Percentiles rank a stretch among this genome's conserved stretches.
Evolutionary conservation across 2,329 filamentous ascomycete species (phyloP).

Genomic region (Verticillium isaacii): DNA sequence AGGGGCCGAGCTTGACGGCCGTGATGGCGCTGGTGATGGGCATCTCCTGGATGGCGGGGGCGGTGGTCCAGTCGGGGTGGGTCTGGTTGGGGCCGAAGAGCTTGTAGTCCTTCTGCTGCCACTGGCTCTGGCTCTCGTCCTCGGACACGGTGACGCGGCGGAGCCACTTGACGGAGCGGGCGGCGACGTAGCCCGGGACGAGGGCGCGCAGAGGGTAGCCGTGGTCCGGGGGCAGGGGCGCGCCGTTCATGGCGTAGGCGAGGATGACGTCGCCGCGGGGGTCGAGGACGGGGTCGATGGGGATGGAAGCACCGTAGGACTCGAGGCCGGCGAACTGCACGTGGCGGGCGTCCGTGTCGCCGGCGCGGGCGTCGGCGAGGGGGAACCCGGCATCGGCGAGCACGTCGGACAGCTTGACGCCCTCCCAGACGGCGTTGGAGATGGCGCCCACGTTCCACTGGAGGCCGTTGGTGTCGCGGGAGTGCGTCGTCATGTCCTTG

Average conservation of each 20-base stretch:
- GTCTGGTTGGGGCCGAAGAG: slow-evolving; percentile 61
- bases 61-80: slow-evolving; percentile 57
- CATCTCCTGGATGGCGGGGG: slow-evolving; percentile 63
- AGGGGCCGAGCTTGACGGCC: slow-evolving; percentile 35
- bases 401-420: slow-evolving; percentile 50
- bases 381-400: slow-evolving; percentile 51
- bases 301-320: slow-evolving; percentile 58
- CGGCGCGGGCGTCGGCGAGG: slow-evolving; percentile 27
- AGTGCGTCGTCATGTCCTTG: slow-evolving; percentile 50
- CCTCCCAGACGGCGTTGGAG: slow-evolving; percentile 55
- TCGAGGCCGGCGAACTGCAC: slow-evolving; percentile 56
- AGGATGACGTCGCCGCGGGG: slow-evolving; percentile 60
- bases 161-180: slow-evolving; percentile 66
- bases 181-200: slow-evolving; percentile 62
- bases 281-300: slow-evolving; percentile 53
- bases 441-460: slow-evolving; percentile 58
- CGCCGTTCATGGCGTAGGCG: slow-evolving; percentile 64
- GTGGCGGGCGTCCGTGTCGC: slow-evolving; percentile 37
- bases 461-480: slow-evolving; percentile 48
- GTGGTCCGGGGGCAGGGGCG: slow-evolving; percentile 58
- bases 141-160: slow-evolving; percentile 58
- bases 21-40: slow-evolving; percentile 66
- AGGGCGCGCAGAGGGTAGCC: slow-evolving; percentile 60
- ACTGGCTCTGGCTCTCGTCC: slow-evolving; percentile 61
- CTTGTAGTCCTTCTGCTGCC: slow-evolving; percentile 66